Conservation (phyloP, 2,329 filamentous ascomycete genomes). For the Daldinia sp. region DNA sequence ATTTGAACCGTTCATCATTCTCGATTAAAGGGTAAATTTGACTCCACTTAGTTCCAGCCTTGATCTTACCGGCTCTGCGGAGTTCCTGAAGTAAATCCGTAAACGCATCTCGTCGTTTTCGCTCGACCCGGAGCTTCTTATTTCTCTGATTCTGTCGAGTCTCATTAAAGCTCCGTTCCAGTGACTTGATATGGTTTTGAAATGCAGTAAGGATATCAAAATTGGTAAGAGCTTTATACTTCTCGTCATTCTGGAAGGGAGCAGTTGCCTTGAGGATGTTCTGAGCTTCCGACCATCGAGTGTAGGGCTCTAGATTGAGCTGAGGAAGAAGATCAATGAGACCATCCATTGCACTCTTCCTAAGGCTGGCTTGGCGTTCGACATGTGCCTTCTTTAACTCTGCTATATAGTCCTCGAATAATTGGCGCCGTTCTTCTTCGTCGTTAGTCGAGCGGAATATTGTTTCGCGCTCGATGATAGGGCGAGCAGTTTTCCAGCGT, state of each 20-base stretch:
- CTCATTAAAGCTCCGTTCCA: constrained; percentile 93
- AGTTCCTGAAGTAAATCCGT: constrained; percentile 78
- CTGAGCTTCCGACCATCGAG: constrained; percentile 91
- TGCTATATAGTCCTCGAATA: constrained; percentile 93
- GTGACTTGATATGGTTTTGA: constrained; percentile 90
- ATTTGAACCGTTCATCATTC: constrained; percentile 81
- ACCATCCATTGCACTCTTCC: constrained; percentile 85
- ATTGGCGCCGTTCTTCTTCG: constrained; percentile 84
- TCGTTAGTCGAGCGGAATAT: constrained; percentile 92
- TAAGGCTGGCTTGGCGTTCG: constrained; percentile 75
- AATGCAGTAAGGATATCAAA: constrained; percentile 92
- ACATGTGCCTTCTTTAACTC: constrained; percentile 82
- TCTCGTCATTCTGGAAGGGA: constrained; percentile 81
- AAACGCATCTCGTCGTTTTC: constrained; percentile 86
- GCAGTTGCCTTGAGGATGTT: constrained; percentile 79
- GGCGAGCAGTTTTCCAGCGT: constrained; percentile 93
- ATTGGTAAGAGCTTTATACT: constrained; percentile 85
- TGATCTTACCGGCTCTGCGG: constrained; percentile 79
- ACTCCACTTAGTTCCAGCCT: constrained; percentile 89
- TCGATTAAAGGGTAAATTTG: constrained; percentile 78
- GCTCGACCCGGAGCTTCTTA: constrained; percentile 79
- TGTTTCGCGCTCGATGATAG: constrained; percentile 93
- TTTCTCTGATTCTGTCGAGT: constrained; percentile 87
- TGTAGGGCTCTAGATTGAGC: constrained; percentile 89
- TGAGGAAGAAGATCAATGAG: constrained; percentile 79